Evolutionary conservation across 2,329 filamentous ascomycete species (phyloP), one percentile per base, ranked within the genome.

Genomic region (Xylaria sp.): DNA sequence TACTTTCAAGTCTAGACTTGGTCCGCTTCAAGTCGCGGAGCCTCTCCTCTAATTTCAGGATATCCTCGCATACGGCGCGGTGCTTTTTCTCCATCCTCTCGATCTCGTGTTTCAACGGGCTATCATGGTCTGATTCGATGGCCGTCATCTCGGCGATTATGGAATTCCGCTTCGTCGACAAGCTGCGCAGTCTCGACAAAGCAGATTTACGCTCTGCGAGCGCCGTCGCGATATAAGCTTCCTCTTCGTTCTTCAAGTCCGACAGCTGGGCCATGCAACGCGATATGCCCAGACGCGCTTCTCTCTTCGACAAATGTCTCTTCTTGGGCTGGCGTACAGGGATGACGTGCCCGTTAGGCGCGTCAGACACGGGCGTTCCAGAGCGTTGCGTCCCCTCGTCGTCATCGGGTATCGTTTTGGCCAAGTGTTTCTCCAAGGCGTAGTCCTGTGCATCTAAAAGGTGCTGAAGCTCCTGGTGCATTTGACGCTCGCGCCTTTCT

Each of bases 201-300:
- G 88, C 89, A 3, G 83, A 80, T 67, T 88, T 86, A 15, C 91
- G 84, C 64, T 87, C 82, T 3, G 82, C 80, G 44, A 92, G 78
- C 1, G 90, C 88, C 1, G 83, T 81, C 2, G 86, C 84, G 0
- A 94, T 81, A 28, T 89, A 82, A 0, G 84, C 83, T n/a, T 89
- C 83, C 80, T 94, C 91, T 66, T 94, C 91, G 3, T 83, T 82
- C 76, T 93, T 93, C 31, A 94, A 81, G 9, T 86, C 85, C 0
- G 88, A 88, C 5, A 94, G 81, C 63, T 89, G 87, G 2, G 85
- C 82, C 78, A 94, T 91, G 58, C 88, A 86, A 59, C 84, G 85
- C 18, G 87, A 84, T 8, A 95, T 85, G 0, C 89, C 90, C 34
- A 85, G 84, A n/a, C 92, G 85, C 0, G 91, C 90, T 20, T 86